These are phyloP conservation scores for Aciculoconidium aculeatum DNA, from an alignment of 805 yeast species.

Conservation along the genomic window DNA sequence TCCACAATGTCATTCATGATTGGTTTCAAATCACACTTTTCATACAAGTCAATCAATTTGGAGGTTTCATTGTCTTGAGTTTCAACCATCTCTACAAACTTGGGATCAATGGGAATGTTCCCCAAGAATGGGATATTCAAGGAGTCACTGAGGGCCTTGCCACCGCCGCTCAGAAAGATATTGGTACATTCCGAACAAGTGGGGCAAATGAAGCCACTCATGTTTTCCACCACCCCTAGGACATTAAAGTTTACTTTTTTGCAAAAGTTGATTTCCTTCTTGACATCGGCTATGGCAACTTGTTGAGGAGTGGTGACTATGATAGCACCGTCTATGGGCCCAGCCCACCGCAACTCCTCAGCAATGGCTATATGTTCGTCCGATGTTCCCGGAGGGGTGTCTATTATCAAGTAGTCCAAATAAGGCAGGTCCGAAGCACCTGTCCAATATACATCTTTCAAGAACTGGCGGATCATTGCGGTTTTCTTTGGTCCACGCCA, in stretches of 20 bases:
- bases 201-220: constrained; percentile 97
- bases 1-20: constrained; percentile 32
- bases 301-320: constrained; percentile 95
- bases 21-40: constrained; percentile 29
- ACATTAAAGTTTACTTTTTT: constrained; percentile 73
- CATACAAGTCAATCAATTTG: constrained; percentile 29
- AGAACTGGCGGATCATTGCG: constrained; percentile 92
- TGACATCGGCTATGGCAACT: constrained; percentile 90
- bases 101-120: constrained; percentile 88
- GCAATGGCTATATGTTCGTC: constrained; percentile 98
- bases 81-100: constrained; percentile 85
- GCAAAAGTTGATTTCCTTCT: constrained; percentile 91
- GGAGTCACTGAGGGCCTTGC: constrained; percentile 59
- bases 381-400: constrained; percentile 98
- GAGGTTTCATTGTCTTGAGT: constrained; percentile 37
- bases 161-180: constrained; percentile 93
- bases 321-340: constrained; percentile 81
- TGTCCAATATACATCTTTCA: constrained; percentile 82
- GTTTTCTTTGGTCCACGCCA: constrained; percentile 99
- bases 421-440: constrained; percentile 42
- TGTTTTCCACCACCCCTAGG: constrained; percentile 87
- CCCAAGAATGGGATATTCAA: constrained; percentile 70
- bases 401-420: constrained; percentile 78
- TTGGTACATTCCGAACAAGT: constrained; percentile 88
- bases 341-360: constrained; percentile 69